Base-by-base conservation (phyloP, 2,329 filamentous ascomycete genomes). In the Fusarium albidum region DNA sequence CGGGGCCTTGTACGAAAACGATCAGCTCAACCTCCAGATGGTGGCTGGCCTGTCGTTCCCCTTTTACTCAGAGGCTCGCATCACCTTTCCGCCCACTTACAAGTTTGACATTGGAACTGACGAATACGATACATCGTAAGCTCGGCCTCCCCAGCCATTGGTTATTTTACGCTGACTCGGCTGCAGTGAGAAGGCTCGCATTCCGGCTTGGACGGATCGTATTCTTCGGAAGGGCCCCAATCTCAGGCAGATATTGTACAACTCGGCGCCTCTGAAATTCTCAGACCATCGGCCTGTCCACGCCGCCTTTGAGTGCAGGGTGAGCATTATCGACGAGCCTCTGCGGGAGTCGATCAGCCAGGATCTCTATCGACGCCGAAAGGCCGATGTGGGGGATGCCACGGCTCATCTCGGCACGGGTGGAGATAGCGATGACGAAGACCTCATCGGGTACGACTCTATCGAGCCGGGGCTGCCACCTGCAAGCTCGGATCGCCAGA, bases 271-370 rank as follows among this genome's bases (percentile, higher is more conserved):
- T 26, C 79, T 99, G 29, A 85, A 83, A 11, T 96, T 98, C 71
- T 99, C 95, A 0, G 95, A 99, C 69, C 95, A 99, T 72, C 85
- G 93, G n/a, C 95, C 95, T 3, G 94, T 99, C 0, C 97, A 91
- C 73, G 93, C 92, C 11, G 86, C 86, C 0, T 99, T 99, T 69
- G 84, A 92, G 62, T 96, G 93, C 72, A 85, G 82, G 1, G 89
- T 98, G 45, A 93, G 81, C 61, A 86, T 95, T 37, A 78, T 98
- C 10, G 84, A 99, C 62, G 91, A 96, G 69, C 75, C 74, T 18
- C 77, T 82, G 46, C 92, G 91, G 61, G 88, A 93, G 56, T 75
- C 78, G 5, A 85, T 98, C 39, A 90, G 89, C 67, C 83, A 83
- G 27, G 82, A 89, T 45, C 79, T 98, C 10, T 97, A 98, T 69